Evolutionary conservation across 306 rosid genomes (phyloP).

Genomic region (Boehmeria nivea): DNA sequence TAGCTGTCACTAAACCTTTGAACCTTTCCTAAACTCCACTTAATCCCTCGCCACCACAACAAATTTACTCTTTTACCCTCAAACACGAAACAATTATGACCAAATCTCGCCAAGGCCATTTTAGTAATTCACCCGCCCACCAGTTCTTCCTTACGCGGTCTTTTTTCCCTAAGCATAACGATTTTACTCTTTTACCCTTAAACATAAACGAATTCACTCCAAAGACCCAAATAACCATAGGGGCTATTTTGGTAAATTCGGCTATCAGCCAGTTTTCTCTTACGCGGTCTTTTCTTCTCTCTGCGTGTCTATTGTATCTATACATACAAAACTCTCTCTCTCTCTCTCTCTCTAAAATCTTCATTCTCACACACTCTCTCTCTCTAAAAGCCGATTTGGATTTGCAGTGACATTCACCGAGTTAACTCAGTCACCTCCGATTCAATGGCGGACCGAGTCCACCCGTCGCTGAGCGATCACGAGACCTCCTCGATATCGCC

Average conservation of each 20-base stretch:
- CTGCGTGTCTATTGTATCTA: background rate
- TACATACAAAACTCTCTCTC: background rate
- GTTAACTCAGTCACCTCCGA: background rate
- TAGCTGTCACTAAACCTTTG: background rate
- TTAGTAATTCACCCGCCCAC: no score
- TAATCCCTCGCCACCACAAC: background rate
- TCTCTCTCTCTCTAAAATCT: background rate
- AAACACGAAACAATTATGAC: no score
- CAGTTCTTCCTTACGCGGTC: no score
- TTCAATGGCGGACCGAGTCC: conserved; percentile 65
- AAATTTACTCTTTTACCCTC: conserved; percentile 3
- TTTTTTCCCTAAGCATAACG: no score
- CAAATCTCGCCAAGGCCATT: no score
- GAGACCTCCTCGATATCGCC: conserved; percentile 7
- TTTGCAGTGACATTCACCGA: background rate
- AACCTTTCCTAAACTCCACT: background rate
- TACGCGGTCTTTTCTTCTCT: background rate
- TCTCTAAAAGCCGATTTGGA: background rate
- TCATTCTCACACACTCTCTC: background rate
- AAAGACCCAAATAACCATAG: background rate
- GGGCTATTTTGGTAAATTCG: background rate
- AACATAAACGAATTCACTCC: no score
- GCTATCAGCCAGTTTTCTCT: background rate
- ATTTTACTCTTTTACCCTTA: no score
- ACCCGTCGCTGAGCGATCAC: conserved; percentile 31